phyloP scores from a whole-genome alignment of 2,329 filamentous ascomycete species.

The Aspergillus proliferans region DNA sequence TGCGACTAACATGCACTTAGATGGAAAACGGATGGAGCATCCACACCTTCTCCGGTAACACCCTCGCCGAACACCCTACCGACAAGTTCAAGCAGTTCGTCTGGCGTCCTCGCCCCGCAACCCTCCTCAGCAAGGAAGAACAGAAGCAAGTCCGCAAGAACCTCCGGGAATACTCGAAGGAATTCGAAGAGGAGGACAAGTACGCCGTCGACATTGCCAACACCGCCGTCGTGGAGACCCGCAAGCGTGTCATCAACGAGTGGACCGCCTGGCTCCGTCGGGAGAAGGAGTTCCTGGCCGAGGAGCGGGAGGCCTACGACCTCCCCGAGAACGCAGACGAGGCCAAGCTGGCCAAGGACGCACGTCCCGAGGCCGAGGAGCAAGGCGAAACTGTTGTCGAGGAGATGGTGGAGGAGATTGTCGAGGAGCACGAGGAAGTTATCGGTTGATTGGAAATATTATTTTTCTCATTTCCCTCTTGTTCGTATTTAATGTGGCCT shows the following conservation, averaged over 20 bases:
- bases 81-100: slow-evolving; percentile 98
- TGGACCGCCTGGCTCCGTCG: slow-evolving; percentile 79
- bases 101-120: slow-evolving; percentile 86
- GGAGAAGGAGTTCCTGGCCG: slow-evolving; percentile 63
- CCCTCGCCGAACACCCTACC: slow-evolving; percentile 80
- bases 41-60: slow-evolving; percentile 90
- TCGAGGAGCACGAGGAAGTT: slow-evolving; percentile 78
- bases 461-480: slow-evolving; percentile 21
- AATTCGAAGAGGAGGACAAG: slow-evolving; percentile 91
- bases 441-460: slow-evolving; percentile 34
- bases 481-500: slow-evolving; percentile 8
- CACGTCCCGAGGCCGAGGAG: slow-evolving; percentile 52
- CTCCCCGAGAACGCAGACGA: slow-evolving; percentile 61
- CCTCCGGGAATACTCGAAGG: slow-evolving; percentile 88
- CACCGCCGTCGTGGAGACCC: slow-evolving; percentile 83
- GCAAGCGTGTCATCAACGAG: slow-evolving; percentile 75
- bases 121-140: slow-evolving; percentile 92
- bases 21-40: slow-evolving; percentile 99
- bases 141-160: slow-evolving; percentile 98
- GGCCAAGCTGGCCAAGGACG: slow-evolving; percentile 45
- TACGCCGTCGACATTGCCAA: slow-evolving; percentile 92
- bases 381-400: slow-evolving; percentile 76
- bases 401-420: slow-evolving; percentile 78
- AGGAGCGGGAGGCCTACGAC: slow-evolving; percentile 64
- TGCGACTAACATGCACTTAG: slow-evolving; percentile 42